Conservation (phyloP, 1,139 yeast genomes). For the Protomyces inundatus region DNA sequence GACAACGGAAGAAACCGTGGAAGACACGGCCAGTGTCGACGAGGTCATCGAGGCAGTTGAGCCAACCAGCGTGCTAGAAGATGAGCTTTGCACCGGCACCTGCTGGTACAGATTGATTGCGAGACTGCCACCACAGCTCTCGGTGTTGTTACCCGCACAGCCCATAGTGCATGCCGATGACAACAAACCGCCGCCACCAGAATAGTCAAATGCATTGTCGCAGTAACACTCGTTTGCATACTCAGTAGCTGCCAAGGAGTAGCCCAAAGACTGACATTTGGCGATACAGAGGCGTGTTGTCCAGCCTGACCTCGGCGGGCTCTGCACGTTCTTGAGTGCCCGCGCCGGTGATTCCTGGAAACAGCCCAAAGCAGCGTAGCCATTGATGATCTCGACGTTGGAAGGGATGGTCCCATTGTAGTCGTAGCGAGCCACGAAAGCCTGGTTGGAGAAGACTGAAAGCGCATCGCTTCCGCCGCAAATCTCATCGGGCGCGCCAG, state of each 20-base stretch:
- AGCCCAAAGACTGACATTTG: background rate
- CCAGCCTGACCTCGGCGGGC: background rate
- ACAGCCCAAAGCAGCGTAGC: background rate
- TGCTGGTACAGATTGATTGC: background rate
- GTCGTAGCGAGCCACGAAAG: background rate
- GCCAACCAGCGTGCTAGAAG: background rate
- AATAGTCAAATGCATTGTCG: background rate
- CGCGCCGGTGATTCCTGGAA: background rate
- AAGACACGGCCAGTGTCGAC: background rate
- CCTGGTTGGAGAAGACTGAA: background rate
- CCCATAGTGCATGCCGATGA: background rate
- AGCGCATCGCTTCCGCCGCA: slow-evolving; percentile 18
- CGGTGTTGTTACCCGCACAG: background rate
- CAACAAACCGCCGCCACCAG: background rate
- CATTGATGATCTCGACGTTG: background rate
- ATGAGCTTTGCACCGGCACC: background rate
- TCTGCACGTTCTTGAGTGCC: background rate
- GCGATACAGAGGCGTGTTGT: background rate
- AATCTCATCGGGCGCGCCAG: background rate
- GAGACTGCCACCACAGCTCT: slow-evolving; percentile 1
- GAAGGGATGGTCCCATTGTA: background rate
- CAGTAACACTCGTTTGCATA: background rate
- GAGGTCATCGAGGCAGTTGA: background rate
- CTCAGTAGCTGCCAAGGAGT: background rate
- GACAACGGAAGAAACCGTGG: background rate